Percentiles rank a stretch among this genome's conserved stretches.
These are phyloP conservation scores for Didymosphaeria variabile DNA, from an alignment of 2,329 filamentous ascomycete genomes.

Conservation along the genomic window DNA sequence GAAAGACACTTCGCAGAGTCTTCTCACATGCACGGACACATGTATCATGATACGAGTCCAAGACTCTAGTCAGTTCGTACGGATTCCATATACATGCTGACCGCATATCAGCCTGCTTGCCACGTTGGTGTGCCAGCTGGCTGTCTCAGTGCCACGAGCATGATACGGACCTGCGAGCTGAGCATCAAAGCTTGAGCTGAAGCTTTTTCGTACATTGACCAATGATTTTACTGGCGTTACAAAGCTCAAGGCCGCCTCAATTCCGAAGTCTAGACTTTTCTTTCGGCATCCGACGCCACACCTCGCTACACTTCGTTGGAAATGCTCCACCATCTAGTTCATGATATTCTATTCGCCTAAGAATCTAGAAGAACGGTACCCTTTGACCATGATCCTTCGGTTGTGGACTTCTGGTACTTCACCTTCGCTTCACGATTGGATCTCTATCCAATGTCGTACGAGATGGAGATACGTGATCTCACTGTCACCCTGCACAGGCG, in stretches of 20 bases:
- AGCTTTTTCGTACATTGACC: slow-evolving; percentile 5
- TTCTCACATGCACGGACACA: neutral
- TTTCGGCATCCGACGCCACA: slow-evolving; percentile 8
- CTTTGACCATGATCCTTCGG: neutral
- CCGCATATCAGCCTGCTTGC: neutral
- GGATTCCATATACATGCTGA: neutral
- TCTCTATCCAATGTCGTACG: too few relatives aligned
- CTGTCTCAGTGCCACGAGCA: slow-evolving; percentile 2
- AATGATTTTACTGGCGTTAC: neutral
- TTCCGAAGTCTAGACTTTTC: neutral
- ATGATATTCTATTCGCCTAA: neutral
- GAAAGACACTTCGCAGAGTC: neutral
- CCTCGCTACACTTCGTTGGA: slow-evolving; percentile 3
- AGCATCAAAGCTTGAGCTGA: slow-evolving; percentile 8
- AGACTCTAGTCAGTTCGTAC: too few relatives aligned
- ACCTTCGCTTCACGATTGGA: too few relatives aligned
- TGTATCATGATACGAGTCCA: neutral
- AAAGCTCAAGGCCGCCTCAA: neutral
- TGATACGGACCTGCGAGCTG: neutral
- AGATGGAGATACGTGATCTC: too few relatives aligned
- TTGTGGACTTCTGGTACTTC: neutral
- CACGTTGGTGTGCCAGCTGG: slow-evolving; percentile 3
- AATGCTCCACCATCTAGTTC: neutral
- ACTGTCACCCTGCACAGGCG: too few relatives aligned
- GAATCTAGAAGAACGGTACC: neutral